Base-by-base conservation (phyloP, 1,139 yeast genomes). In the Kluyveromyces marxianus region DNA sequence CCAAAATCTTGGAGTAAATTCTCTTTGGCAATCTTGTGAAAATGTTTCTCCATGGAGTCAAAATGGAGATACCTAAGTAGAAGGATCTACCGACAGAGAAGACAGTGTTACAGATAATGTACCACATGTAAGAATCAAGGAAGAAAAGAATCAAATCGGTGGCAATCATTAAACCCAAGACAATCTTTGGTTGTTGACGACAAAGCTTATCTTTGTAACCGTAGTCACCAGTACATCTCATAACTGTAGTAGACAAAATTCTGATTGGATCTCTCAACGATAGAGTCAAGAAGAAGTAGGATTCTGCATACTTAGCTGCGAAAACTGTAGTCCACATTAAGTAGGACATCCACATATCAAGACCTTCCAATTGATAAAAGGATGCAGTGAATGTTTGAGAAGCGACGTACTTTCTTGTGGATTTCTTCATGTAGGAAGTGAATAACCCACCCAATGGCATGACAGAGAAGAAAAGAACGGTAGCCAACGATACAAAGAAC, bases 41-140 rank as follows among this genome's bases (percentile, higher is more conserved):
- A 62, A 92, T 90, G 68, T 92, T 92, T 81, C 97, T 85, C 98
- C 98, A 92, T 52, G 98, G 98, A 46, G 98, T 92, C 76, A 90
- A 83, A 56, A 92, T 90, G 44, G 97, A 92, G 62, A 92, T 89
- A 83, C 98, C 98, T 69, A 92, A 77, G 76, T 90, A 92, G 78
- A 92, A 92, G 28, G 97, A 92, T 67, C 96, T 87, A 60, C 96
- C 97, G 62, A 92, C 89, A 51, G 97, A 90, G 78, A 87, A 89
- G 58, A 88, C 78, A 69, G 96, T 85, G 79, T 90, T 92, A 69
- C 87, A 83, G 59, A 92, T 76, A 76, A 92, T 90, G 77, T 90
- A 92, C 97, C 98, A 92, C 84, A 92, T 79, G 69, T 88, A 92
- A 56, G 97, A 88, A 84, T 92, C 98, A 76, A 92, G 79, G 81